phyloP scores from a whole-genome alignment of 2,329 filamentous ascomycete species.

The Calycina marina region DNA sequence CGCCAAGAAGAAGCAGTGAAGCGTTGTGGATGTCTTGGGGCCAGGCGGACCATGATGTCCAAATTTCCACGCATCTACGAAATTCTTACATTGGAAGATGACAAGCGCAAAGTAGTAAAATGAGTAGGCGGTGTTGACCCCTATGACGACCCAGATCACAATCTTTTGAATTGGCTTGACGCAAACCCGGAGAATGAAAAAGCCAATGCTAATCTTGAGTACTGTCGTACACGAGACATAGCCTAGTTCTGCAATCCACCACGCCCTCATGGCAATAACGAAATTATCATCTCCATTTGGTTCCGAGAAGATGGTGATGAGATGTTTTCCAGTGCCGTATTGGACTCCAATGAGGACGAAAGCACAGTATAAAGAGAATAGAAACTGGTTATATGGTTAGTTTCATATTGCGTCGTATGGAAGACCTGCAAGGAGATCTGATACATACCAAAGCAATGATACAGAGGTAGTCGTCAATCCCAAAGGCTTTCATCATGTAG shows the following conservation, averaged over 20 bases:
- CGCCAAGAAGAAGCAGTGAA: too few relatives aligned
- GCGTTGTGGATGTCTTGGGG: too few relatives aligned
- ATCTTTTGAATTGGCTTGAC: conserved; percentile 17
- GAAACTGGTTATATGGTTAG: conserved; percentile 4
- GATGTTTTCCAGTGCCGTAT: conserved; percentile 13
- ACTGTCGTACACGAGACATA: conserved; percentile 28
- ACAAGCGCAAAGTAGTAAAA: conserved; percentile 26
- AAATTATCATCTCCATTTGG: conserved; percentile 1
- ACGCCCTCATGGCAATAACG: conserved; percentile 10
- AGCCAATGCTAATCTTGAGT: conserved; percentile 24
- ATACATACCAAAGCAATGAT: conserved; percentile 29
- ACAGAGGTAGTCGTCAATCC: conserved; percentile 33
- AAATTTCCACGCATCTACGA: too few relatives aligned
- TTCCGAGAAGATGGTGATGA: conserved; percentile 2
- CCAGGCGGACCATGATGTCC: too few relatives aligned
- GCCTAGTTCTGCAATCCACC: conserved; percentile 20
- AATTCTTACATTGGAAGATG: conserved; percentile 25
- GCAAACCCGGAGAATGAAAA: conserved; percentile 25
- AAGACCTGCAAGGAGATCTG: background rate
- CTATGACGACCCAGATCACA: conserved; percentile 22
- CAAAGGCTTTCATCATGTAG: conserved; percentile 28
- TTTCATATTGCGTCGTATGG: background rate
- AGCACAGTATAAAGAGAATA: conserved; percentile 9
- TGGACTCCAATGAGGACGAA: conserved; percentile 11
- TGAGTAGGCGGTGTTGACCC: conserved; percentile 22